A percentile compares a stretch with the other conserved stretches of the same genome.
phyloP scores from a whole-genome alignment of 208 protist species.

The Phytomonas serpens region DNA sequence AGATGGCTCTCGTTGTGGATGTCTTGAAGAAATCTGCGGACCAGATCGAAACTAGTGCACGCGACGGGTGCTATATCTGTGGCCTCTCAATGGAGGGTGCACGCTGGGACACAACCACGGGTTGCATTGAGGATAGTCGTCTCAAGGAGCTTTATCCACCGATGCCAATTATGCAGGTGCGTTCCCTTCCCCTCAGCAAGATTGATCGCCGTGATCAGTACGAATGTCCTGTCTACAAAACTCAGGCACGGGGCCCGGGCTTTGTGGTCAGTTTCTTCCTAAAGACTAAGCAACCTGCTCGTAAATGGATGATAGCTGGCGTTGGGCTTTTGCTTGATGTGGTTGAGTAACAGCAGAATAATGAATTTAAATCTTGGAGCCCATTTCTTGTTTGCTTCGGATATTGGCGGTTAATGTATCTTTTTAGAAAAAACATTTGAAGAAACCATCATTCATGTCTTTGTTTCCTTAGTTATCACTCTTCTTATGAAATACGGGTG shows the following conservation, averaged over 20 bases:
- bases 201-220: conserved; percentile 94
- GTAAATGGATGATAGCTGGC: conserved; percentile 97
- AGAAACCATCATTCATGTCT: neutral
- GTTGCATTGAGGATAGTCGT: conserved; percentile 90
- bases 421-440: neutral
- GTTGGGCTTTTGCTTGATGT: conserved; percentile 94
- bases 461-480: neutral
- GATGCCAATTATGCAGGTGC: conserved; percentile 93
- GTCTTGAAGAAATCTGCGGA: conserved; percentile 95
- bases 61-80: conserved; percentile 97
- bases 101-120: conserved; percentile 91
- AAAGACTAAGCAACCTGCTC: conserved; percentile 91
- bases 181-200: conserved; percentile 87
- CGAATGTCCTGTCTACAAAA: conserved; percentile 97
- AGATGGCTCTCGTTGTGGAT: conserved; percentile 92
- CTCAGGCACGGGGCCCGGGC: conserved; percentile 89
- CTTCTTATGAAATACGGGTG: neutral
- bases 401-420: neutral
- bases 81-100: conserved; percentile 97
- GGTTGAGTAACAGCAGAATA: conserved; percentile 74
- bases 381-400: neutral
- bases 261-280: conserved; percentile 95
- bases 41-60: conserved; percentile 89
- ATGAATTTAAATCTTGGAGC: neutral
- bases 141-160: conserved; percentile 93